Conservation (phyloP, 2,329 filamentous ascomycete genomes). For the Chalaropsis thielavioides region DNA sequence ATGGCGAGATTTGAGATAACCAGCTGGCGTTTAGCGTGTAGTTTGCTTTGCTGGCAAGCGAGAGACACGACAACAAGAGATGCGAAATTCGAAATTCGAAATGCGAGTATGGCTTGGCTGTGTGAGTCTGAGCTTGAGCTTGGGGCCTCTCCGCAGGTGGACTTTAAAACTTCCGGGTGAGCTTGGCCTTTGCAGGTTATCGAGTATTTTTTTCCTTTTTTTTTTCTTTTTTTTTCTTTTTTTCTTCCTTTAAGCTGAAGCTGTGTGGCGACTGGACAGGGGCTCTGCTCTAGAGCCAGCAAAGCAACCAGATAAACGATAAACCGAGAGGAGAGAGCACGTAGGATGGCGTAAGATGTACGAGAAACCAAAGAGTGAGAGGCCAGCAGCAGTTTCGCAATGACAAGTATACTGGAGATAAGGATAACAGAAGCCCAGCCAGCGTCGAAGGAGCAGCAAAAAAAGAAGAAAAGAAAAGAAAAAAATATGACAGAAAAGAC, state of each 20-base stretch:
- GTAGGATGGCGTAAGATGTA: not conserved
- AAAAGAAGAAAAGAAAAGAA: not conserved
- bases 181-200: not conserved
- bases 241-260: not conserved
- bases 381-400: not conserved
- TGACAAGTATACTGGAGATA: conserved; percentile 1
- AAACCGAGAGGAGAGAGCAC: not conserved
- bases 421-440: not conserved
- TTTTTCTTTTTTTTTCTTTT: not conserved
- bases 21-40: not conserved
- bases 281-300: not conserved
- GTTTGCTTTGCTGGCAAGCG: not conserved
- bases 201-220: not conserved
- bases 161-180: not conserved
- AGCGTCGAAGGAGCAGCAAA: not conserved
- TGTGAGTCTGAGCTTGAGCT: not conserved
- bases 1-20: not conserved
- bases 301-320: not conserved
- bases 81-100: not conserved
- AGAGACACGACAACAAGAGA: not conserved
- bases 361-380: no score
- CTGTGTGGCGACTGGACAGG: not conserved
- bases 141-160: not conserved
- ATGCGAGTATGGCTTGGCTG: not conserved
- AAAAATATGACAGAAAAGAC: not conserved